These are phyloP conservation scores for Rehmannia glutinosa DNA, from an alignment of 257 asterid genomes.

Conservation along the genomic window DNA sequence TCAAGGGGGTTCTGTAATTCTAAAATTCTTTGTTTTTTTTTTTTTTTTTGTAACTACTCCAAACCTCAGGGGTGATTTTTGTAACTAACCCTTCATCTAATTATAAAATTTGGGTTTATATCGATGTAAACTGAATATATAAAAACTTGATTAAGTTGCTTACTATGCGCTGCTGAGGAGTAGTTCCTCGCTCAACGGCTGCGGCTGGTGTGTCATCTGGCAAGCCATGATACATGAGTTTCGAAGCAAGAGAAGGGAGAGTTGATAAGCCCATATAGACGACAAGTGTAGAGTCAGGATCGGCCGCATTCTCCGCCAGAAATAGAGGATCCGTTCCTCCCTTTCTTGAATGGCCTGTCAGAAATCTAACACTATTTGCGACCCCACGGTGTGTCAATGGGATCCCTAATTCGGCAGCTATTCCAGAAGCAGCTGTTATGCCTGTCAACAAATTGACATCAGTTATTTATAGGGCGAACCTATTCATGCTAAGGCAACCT, in stretches of 20 bases:
- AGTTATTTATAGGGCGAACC: background rate
- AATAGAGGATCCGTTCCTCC: slow-evolving; percentile 92
- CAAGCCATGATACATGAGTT: slow-evolving; percentile 68
- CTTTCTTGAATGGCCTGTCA: slow-evolving; percentile 91
- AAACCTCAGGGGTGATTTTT: no score
- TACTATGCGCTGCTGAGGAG: slow-evolving; percentile 86
- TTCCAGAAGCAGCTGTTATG: slow-evolving; percentile 97
- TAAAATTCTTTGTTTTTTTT: no score
- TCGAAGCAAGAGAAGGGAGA: slow-evolving; percentile 78
- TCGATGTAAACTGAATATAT: background rate
- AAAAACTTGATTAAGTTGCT: slow-evolving; percentile 13
- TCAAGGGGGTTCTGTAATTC: no score
- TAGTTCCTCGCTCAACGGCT: slow-evolving; percentile 94
- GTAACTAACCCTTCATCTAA: no score
- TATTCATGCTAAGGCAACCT: no score
- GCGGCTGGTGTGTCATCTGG: slow-evolving; percentile 88
- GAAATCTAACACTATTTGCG: slow-evolving; percentile 80
- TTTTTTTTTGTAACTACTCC: no score
- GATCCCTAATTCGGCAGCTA: slow-evolving; percentile 92
- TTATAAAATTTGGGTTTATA: no score
- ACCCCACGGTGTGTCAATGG: slow-evolving; percentile 97
- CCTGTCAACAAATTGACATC: slow-evolving; percentile 41
- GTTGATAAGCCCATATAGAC: slow-evolving; percentile 96
- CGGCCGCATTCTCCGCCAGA: slow-evolving; percentile 86
- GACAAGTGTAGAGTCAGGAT: slow-evolving; percentile 82